Evolutionary conservation across 805 yeast species (phyloP), one percentile per base, ranked within the genome.

Genomic region (Metschnikowia aberdeeniae): DNA sequence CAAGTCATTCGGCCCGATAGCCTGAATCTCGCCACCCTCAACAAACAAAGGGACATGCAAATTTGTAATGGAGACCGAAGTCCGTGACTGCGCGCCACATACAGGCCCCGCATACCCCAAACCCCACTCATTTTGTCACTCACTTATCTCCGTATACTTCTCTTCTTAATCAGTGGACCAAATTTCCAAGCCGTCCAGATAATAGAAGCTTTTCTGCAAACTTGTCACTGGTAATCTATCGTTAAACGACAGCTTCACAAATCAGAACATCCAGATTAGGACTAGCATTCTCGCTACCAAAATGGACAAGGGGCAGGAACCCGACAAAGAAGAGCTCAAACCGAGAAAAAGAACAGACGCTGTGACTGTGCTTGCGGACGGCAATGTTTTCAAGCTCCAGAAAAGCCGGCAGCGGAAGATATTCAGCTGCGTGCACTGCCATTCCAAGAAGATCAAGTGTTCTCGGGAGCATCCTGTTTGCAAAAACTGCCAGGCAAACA

Each of bases 401-500:
- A 78, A 76, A 47, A 67, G 81, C 3, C 73, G 86, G 49, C 86
- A 81, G 58, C 59, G 86, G 43, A 74, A 74, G 54, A 79, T 81
- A 36, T 65, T 76, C 36, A 71, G 78, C 43, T 80, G 86, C 58
- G 72, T 76, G 12, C 66, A 82, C 37, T 80, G 86, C 54, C 82
- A 80, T 55, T 71, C 77, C 34, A 80, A 78, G 60, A 82, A 81
- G 62, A 74, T 81, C 47, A 80, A 78, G 52, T 82, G 87, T 59
- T 76, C 80, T n/a, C 72, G 82, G 47, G 72, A 68, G 34, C 73
- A 70, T 34, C 87, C 86, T 1, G 63, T 74, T 12, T 83, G 87
- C 56, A 64, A 68, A 24, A 72, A 73, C 50, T 82, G 88, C 61
- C 63, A 66, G 13, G 76, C 71, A 45, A 61, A 72, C 40, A 68